phyloP scores from a whole-genome alignment of 768 basidiomycete genomes.

The Rhizopogon salebrosus region DNA sequence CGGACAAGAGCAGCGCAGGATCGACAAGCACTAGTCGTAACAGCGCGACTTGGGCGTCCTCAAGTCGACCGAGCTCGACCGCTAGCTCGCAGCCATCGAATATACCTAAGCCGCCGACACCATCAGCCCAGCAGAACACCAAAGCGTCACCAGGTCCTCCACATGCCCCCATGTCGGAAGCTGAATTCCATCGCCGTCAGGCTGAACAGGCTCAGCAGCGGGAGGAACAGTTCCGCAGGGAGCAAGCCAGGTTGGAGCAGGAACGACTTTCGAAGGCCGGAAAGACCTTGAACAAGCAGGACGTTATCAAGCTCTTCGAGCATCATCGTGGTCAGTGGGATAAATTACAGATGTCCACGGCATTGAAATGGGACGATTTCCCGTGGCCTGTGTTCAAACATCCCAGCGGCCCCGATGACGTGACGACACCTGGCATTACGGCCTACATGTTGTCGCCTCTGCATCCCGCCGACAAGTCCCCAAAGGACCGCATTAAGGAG shows the following conservation, averaged over 20 bases:
- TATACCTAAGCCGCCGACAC: slow-evolving; percentile 21
- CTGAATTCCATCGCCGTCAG: slow-evolving; percentile 60
- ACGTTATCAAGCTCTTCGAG: slow-evolving; percentile 50
- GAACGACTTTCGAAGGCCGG: slow-evolving; percentile 37
- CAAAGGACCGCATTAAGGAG: slow-evolving; percentile 73
- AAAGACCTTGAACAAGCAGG: slow-evolving; percentile 52
- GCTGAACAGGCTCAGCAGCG: slow-evolving; percentile 59
- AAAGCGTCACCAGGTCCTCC: slow-evolving; percentile 17
- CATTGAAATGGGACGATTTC: slow-evolving; percentile 59
- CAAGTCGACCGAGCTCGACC: slow-evolving; percentile 24
- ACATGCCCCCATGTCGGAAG: slow-evolving; percentile 31
- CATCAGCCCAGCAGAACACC: slow-evolving; percentile 18
- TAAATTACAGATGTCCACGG: slow-evolving; percentile 29
- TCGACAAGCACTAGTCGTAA: slow-evolving; percentile 24
- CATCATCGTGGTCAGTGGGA: slow-evolving; percentile 62
- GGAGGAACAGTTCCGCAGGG: slow-evolving; percentile 63
- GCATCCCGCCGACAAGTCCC: slow-evolving; percentile 46
- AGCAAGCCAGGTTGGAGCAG: slow-evolving; percentile 56
- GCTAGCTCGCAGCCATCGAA: slow-evolving; percentile 17
- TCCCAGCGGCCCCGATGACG: slow-evolving; percentile 54
- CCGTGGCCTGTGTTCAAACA: slow-evolving; percentile 70
- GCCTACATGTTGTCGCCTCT: slow-evolving; percentile 58
- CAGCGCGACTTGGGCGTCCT: slow-evolving; percentile 24
- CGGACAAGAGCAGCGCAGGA: slow-evolving; percentile 26
- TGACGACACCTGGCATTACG: slow-evolving; percentile 49